Conservation (phyloP, 257 asterid species). For the Nicotiana sylvestris region DNA sequence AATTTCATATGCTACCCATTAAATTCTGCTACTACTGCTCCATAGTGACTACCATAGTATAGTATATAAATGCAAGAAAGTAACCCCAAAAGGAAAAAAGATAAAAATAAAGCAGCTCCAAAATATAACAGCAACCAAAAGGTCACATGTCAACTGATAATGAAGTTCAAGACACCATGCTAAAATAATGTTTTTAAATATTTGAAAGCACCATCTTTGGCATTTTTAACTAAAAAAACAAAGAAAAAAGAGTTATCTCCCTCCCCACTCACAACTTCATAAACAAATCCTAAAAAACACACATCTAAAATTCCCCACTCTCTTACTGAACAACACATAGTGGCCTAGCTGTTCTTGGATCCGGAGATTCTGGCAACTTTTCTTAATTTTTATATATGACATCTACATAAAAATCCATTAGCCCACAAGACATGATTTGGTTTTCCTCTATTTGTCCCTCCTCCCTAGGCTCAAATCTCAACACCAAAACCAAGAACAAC, state of each 20-base stretch:
- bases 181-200: not conserved
- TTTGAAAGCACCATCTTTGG: constrained; percentile 18
- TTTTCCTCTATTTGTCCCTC: constrained; percentile 24
- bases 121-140: constrained; percentile 6
- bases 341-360: constrained; percentile 54
- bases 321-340: constrained; percentile 24
- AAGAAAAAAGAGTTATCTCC: not conserved
- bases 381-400: constrained; percentile 6
- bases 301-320: constrained; percentile 30
- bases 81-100: not conserved
- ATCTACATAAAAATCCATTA: constrained; percentile 19
- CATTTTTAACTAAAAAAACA: constrained; percentile 7
- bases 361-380: constrained; percentile 47
- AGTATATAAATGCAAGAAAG: not conserved
- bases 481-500: constrained; percentile 15
- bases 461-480: constrained; percentile 48
- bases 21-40: not conserved
- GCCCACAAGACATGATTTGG: constrained; percentile 35
- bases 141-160: constrained; percentile 29
- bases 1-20: constrained; percentile 7
- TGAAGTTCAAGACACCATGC: constrained; percentile 11
- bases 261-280: constrained; percentile 21
- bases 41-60: not conserved
- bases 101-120: not conserved
- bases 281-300: constrained; percentile 31